These are phyloP conservation scores for Colletotrichum paranaense DNA, from an alignment of 2,329 filamentous ascomycete genomes.

Conservation along the genomic window DNA sequence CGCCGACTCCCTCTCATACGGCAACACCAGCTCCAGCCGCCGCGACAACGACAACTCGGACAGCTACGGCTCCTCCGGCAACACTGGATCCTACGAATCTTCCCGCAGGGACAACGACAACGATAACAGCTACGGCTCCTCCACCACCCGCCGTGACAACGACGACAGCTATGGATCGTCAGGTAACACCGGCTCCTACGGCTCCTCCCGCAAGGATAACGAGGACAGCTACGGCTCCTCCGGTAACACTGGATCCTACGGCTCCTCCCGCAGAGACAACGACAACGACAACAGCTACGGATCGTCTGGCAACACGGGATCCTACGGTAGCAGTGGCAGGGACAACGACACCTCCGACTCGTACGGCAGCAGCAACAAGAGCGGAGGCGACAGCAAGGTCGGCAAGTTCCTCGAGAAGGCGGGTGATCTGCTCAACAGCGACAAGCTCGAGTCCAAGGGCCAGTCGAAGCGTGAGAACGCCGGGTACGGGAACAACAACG, in stretches of 20 bases:
- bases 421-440: slow-evolving; percentile 60
- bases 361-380: slow-evolving; percentile 36
- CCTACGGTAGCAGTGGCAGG: slow-evolving; percentile 35
- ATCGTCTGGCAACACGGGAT: slow-evolving; percentile 36
- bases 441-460: slow-evolving; percentile 60
- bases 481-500: slow-evolving; percentile 43
- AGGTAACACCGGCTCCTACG: no score
- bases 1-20: slow-evolving; percentile 37
- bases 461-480: slow-evolving; percentile 58
- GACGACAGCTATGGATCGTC: slow-evolving; percentile 25
- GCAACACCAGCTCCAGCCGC: slow-evolving; percentile 36
- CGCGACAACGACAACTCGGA: slow-evolving; percentile 33
- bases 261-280: slow-evolving; percentile 39
- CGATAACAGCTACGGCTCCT: slow-evolving; percentile 33
- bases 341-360: slow-evolving; percentile 37
- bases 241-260: slow-evolving; percentile 42
- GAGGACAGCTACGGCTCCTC: slow-evolving; percentile 20
- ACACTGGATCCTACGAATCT: slow-evolving; percentile 13
- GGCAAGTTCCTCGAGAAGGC: slow-evolving; percentile 71
- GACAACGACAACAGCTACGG: slow-evolving; percentile 30
- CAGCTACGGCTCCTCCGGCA: slow-evolving; percentile 37
- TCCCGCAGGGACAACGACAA: slow-evolving; percentile 40
- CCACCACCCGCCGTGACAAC: slow-evolving; percentile 42
- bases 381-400: slow-evolving; percentile 55
- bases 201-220: slow-evolving; percentile 37